Evolutionary conservation across 176 grass and related monocot genomes (phyloP).

Genomic region (Oryza australiensis): DNA sequence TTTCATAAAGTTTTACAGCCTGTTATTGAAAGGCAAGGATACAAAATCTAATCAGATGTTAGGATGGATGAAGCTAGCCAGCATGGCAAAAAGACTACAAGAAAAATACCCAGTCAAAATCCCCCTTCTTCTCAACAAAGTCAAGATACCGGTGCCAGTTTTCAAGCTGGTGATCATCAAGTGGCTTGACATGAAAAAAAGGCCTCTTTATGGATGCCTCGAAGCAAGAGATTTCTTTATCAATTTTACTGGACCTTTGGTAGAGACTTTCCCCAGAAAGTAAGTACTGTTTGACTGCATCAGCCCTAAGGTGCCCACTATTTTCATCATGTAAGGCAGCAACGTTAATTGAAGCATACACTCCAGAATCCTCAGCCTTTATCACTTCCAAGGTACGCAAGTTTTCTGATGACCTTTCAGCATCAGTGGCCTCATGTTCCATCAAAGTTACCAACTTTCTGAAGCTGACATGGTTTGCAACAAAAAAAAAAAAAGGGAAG

Average conservation of each 20-base stretch:
- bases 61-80: slow-evolving; percentile 21
- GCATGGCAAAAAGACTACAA: slow-evolving; percentile 16
- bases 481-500: slow-evolving; percentile 20
- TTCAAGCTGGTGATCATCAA: slow-evolving; percentile 77
- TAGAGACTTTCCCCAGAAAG: slow-evolving; percentile 66
- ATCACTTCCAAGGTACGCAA: slow-evolving; percentile 43
- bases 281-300: slow-evolving; percentile 69
- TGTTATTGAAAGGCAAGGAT: slow-evolving; percentile 47
- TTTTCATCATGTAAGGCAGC: slow-evolving; percentile 50
- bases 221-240: slow-evolving; percentile 68
- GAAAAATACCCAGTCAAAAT: slow-evolving; percentile 94
- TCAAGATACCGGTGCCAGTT: slow-evolving; percentile 94
- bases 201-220: slow-evolving; percentile 70
- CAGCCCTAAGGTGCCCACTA: slow-evolving; percentile 35
- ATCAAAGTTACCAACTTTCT: slow-evolving; percentile 68
- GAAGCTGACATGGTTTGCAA: slow-evolving; percentile 68
- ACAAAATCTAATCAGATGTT: slow-evolving; percentile 33
- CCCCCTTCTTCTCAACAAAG: slow-evolving; percentile 82
- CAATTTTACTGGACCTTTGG: slow-evolving; percentile 64
- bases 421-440: slow-evolving; percentile 54
- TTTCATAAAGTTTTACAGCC: slow-evolving; percentile 94
- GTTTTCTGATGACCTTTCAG: slow-evolving; percentile 39
- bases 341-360: slow-evolving; percentile 51
- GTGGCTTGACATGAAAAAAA: slow-evolving; percentile 86
- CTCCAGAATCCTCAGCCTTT: slow-evolving; percentile 47